phyloP scores from a whole-genome alignment of 805 yeast genomes.

The Candida morakotiae region DNA sequence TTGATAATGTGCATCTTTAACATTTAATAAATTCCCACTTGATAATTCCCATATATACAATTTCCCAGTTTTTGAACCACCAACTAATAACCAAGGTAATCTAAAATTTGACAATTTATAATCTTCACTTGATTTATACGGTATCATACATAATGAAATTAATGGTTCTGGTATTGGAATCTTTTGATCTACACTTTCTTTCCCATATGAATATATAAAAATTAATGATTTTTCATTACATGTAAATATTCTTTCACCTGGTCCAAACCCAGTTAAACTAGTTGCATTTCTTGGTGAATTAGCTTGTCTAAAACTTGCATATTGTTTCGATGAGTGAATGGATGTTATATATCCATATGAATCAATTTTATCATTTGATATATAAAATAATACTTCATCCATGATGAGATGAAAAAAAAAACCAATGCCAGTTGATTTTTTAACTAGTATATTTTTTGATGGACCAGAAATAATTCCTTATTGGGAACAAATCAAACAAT shows the following conservation, averaged over 20 bases:
- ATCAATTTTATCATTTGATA: conserved; percentile 38
- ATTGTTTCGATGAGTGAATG: conserved; percentile 44
- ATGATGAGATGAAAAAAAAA: conserved; percentile 19
- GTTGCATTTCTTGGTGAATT: conserved; percentile 45
- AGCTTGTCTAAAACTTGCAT: conserved; percentile 50
- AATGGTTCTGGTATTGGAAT: conserved; percentile 82
- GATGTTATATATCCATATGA: conserved; percentile 40
- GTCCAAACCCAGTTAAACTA: conserved; percentile 41
- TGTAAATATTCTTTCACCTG: conserved; percentile 57
- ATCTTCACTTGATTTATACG: conserved; percentile 22
- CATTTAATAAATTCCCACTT: conserved; percentile 71
- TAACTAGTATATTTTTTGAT: conserved; percentile 63
- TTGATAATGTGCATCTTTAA: conserved; percentile 83
- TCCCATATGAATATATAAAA: conserved; percentile 67
- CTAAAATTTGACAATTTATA: conserved; percentile 38
- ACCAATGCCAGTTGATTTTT: conserved; percentile 79
- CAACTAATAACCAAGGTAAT: conserved; percentile 64
- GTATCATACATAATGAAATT: conserved; percentile 47
- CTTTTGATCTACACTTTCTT: conserved; percentile 71
- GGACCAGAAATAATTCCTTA: conserved; percentile 79
- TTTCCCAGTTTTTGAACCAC: conserved; percentile 72
- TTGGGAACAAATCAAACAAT: conserved; percentile 53
- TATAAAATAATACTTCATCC: conserved; percentile 50
- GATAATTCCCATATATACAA: conserved; percentile 80
- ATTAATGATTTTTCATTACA: conserved; percentile 70